phyloP scores from a whole-genome alignment of 345 rosid genomes.

The Salix purpurea region DNA sequence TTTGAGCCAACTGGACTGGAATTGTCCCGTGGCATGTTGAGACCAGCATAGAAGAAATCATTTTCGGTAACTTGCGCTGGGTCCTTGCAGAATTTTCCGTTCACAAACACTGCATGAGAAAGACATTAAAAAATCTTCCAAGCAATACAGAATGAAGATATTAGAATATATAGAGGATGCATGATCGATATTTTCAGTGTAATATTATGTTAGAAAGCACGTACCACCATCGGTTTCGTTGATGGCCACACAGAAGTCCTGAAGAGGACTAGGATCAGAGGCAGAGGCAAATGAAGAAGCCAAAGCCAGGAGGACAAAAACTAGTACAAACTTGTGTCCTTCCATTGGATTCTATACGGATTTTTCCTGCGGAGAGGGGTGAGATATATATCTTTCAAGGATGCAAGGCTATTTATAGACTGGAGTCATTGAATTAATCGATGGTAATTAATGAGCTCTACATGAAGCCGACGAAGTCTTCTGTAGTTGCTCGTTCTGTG shows the following conservation, averaged over 20 bases:
- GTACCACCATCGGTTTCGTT: neutral
- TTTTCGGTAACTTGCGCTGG: neutral
- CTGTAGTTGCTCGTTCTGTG: neutral
- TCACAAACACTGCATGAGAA: neutral
- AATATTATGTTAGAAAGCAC: neutral
- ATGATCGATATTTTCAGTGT: neutral
- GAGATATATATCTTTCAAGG: neutral
- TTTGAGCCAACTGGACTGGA: neutral
- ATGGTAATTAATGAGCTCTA: neutral
- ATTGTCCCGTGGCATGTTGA: neutral
- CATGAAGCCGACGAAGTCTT: neutral
- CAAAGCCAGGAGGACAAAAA: neutral
- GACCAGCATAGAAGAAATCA: slow-evolving; percentile 1
- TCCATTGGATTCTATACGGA: neutral
- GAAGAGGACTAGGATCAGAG: slow-evolving; percentile 10
- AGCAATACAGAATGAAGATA: neutral
- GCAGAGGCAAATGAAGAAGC: neutral
- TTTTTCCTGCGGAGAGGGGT: neutral
- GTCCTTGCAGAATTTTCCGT: slow-evolving; percentile 12
- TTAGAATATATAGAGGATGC: neutral
- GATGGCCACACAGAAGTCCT: slow-evolving; percentile 12
- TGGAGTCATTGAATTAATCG: neutral
- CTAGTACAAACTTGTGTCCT: neutral
- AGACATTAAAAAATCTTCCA: neutral
- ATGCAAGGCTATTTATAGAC: neutral